Percentiles rank a stretch among this genome's conserved stretches.
Evolutionary conservation across 1,284 basidiomycete species (phyloP).

Genomic region (Cryptococcus wingfieldii): DNA sequence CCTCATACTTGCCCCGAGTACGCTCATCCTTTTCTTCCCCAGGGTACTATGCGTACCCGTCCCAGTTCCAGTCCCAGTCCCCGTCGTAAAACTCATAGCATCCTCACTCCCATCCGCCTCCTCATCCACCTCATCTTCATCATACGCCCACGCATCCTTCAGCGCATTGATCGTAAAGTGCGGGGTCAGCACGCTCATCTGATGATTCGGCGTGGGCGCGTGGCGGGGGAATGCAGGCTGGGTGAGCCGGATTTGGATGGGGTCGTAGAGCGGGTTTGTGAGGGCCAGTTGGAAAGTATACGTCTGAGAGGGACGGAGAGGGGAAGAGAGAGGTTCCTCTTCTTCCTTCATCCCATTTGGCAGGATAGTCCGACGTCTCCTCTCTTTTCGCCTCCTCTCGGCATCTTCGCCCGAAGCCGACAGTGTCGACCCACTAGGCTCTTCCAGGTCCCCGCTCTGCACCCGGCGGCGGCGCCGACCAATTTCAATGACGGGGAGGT

Average conservation of each 20-base stretch:
- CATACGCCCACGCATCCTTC: conserved; percentile 93
- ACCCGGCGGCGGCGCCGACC: conserved; percentile 45
- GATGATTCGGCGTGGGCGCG: conserved; percentile 18
- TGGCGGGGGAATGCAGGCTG: conserved; percentile 51
- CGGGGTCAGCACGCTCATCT: conserved; percentile 64
- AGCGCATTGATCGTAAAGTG: conserved; percentile 78
- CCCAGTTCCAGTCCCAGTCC: not conserved
- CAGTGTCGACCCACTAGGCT: not conserved
- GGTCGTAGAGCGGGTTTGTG: conserved; percentile 90
- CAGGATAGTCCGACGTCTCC: conserved; percentile 18
- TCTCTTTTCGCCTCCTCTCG: conserved; percentile 19
- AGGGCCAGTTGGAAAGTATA: conserved; percentile 84
- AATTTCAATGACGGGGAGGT: conserved; percentile 81
- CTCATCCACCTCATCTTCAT: conserved; percentile 74
- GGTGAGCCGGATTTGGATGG: conserved; percentile 77
- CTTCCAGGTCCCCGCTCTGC: conserved; percentile 11
- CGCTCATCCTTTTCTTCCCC: conserved; percentile 55
- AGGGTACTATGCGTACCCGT: conserved; percentile 57
- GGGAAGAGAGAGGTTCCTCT: conserved; percentile 31
- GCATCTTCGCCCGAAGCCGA: conserved; percentile 13
- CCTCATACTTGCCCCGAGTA: conserved; percentile 13
- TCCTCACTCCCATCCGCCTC: conserved; percentile 51
- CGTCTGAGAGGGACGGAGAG: conserved; percentile 29
- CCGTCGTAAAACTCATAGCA: conserved; percentile 11
- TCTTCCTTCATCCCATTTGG: conserved; percentile 18